Evolutionary conservation across 2,329 filamentous ascomycete genomes (phyloP), one percentile per base, ranked within the genome.

Genomic region (Dothideomycetes sp.): DNA sequence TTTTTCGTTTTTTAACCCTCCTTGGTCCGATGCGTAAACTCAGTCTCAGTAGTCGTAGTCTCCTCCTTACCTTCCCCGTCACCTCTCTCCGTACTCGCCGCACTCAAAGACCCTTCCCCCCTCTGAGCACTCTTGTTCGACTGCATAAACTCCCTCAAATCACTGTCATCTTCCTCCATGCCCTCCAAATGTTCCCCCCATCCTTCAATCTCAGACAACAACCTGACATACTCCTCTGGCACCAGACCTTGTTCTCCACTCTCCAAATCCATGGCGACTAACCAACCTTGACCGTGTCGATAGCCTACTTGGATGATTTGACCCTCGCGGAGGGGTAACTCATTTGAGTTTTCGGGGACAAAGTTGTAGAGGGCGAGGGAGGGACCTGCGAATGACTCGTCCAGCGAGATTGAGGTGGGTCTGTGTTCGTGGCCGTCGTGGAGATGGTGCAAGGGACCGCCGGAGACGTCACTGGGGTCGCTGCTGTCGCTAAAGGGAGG

Each of bases 231-330:
- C 61, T 93, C 88, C 62, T 98, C 91, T 0, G 91, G 91, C 2
- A 98, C 91, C 24, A 98, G 71, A 1, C 91, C 91, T 54, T 86
- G 94, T 64, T 98, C 91, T 2, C 76, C 86, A 1, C 87, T 95
- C 61, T 86, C 88, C 10, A 89, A 88, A 55, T 98, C 91, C 64
- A 95, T 85, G 4, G 91, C 91, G 17, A 98, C 91, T 37, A 98
- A 72, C 91, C 91, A 98, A 41, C 91, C 91, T 63, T 96, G 87
- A 12, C 89, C 89, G 57, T 96, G 88, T 30, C 91, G 76, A 61
- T 96, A 98, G 12, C 86, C 94, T 17, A 98, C 88, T 69, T 91
- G 83, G 43, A 98, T 94, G 43, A 95, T 85, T 57, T 98, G 91
- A 5, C 91, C 91, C 63, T 98, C 91, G 1, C 85, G 80, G 33